Conservation (phyloP, 331 rosid genomes). For the Quercus phellos region DNA sequence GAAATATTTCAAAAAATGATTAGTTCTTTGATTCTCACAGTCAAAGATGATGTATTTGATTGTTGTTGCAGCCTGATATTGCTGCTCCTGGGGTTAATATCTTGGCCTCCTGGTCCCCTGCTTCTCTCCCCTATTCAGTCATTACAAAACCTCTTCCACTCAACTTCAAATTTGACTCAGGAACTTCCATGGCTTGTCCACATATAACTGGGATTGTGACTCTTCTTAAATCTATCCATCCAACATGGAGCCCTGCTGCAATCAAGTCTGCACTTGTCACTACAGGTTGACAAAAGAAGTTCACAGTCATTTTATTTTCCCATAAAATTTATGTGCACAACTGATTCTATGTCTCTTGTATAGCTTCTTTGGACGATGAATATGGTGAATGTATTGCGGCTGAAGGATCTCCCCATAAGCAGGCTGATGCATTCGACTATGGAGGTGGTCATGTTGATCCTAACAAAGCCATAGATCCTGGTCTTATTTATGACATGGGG, state of each 20-base stretch:
- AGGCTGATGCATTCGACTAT: conserved; percentile 54
- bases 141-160: not conserved
- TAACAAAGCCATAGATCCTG: conserved; percentile 45
- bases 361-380: conserved; percentile 46
- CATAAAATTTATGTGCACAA: not conserved
- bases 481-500: conserved; percentile 45
- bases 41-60: not conserved
- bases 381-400: conserved; percentile 40
- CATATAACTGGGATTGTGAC: conserved; percentile 49
- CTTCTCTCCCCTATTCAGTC: conserved; percentile 10
- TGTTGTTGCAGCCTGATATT: conserved; percentile 56
- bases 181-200: conserved; percentile 68
- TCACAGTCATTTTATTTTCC: not conserved
- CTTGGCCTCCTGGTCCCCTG: conserved; percentile 63
- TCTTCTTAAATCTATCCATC: conserved; percentile 41
- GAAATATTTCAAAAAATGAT: not conserved
- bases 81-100: conserved; percentile 66
- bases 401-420: conserved; percentile 61
- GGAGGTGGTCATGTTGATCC: conserved; percentile 64
- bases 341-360: not conserved
- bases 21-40: not conserved
- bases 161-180: conserved; percentile 45
- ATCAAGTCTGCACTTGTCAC: conserved; percentile 53
- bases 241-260: conserved; percentile 65
- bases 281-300: conserved; percentile 33